Base-by-base conservation (phyloP, 805 yeast species). In the Candida lessepsii region DNA sequence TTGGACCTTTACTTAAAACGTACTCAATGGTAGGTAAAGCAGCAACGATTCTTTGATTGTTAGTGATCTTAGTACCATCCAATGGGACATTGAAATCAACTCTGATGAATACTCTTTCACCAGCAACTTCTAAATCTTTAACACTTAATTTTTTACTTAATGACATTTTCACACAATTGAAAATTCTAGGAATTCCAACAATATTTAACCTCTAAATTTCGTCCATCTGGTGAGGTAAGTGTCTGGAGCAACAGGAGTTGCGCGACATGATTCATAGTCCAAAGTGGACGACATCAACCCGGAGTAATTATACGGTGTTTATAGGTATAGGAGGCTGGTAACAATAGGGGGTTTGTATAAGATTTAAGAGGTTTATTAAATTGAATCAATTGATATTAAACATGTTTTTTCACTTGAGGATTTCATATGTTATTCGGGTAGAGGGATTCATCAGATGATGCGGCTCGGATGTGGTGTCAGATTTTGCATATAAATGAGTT, bases 11-110 rank as follows among this genome's bases (percentile, higher is more conserved):
- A 63, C 86, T 91, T 65, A 86, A 74, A 40, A 91, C 97, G 68
- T 91, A 93, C 72, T 95, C 70, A 75, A 93, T 93, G 56, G 99
- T 91, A 69, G 99, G 99, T 59, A 95, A 74, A 54, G 99, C 99
- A 66, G 99, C 99, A 59, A 90, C 98, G 63, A 93, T 93, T 76
- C 99, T 85, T 76, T 93, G 98, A 78, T 93, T 95, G 82, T 95
- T 93, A 75, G 99, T 95, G 78, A 93, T 93, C 65, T 83, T 90
- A 61, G 78, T 80, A 56, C 97, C 98, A 63, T 93, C 98, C 58
- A 93, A 81, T 65, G 95, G 95, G 52, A 86, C 95, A 73, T 86
- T 86, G 80, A 86, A 86, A 70, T 91, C 97, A 49, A 95, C 99
- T 75, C 99, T 86, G 79, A 93, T 91, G 75, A 93, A 90, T 68